These are phyloP conservation scores for Cladophialophora immunda DNA, from an alignment of 2,329 filamentous ascomycete genomes.

Conservation along the genomic window DNA sequence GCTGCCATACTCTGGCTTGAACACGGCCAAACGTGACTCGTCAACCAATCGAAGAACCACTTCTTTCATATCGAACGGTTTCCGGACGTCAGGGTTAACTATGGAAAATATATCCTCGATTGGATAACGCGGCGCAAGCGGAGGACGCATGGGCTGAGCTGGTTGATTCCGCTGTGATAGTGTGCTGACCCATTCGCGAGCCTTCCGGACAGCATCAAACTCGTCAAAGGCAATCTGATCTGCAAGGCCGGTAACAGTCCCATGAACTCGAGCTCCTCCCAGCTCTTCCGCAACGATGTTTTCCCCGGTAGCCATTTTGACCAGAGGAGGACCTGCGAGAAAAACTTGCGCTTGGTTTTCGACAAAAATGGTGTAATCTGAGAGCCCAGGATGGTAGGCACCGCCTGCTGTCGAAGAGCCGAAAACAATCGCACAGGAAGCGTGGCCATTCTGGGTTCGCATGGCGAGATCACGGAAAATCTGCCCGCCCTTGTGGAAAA, in stretches of 20 bases:
- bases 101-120: conserved; percentile 50
- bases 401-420: conserved; percentile 56
- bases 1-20: conserved; percentile 53
- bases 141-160: conserved; percentile 15
- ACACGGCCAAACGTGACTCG: conserved; percentile 49
- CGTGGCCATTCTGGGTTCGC: conserved; percentile 49
- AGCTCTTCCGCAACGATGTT: conserved; percentile 53
- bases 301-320: conserved; percentile 59
- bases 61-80: conserved; percentile 51
- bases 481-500: conserved; percentile 56
- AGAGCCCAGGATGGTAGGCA: conserved; percentile 53
- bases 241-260: conserved; percentile 52
- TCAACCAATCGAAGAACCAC: conserved; percentile 54
- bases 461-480: conserved; percentile 54
- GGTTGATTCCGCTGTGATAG: conserved; percentile 31
- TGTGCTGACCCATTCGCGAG: conserved; percentile 49
- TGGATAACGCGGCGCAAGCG: conserved; percentile 46
- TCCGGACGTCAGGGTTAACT: conserved; percentile 52
- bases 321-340: conserved; percentile 55
- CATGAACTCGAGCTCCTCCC: conserved; percentile 55
- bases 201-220: conserved; percentile 54
- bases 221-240: conserved; percentile 57
- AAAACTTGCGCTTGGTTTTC: conserved; percentile 56
- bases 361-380: conserved; percentile 56
- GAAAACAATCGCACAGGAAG: conserved; percentile 56